phyloP scores from a whole-genome alignment of 2,329 filamentous ascomycete genomes.

The Aspergillus fructus region DNA sequence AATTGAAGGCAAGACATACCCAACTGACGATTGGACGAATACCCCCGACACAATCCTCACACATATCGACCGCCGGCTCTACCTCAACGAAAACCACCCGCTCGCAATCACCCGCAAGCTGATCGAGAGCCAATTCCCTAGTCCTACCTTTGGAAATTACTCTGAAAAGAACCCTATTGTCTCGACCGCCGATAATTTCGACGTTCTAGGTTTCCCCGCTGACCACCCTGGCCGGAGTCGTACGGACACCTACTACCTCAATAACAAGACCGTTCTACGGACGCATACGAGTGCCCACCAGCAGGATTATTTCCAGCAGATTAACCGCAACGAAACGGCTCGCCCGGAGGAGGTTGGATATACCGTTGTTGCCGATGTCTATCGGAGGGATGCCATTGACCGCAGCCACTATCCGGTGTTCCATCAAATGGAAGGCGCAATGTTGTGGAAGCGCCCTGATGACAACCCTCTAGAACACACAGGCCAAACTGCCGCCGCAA shows the following conservation, averaged over 20 bases:
- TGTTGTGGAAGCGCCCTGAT: slow-evolving; percentile 73
- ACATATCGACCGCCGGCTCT: slow-evolving; percentile 74
- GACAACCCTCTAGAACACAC: slow-evolving; percentile 32
- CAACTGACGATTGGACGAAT: slow-evolving; percentile 82
- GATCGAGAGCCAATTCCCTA: slow-evolving; percentile 84
- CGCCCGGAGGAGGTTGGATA: slow-evolving; percentile 63
- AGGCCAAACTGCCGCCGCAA: slow-evolving; percentile 54
- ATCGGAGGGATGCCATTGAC: slow-evolving; percentile 91
- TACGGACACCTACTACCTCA: slow-evolving; percentile 96
- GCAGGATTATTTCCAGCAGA: slow-evolving; percentile 74
- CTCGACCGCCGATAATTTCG: slow-evolving; percentile 84
- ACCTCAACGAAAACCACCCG: slow-evolving; percentile 87
- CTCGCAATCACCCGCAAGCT: slow-evolving; percentile 86
- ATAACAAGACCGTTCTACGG: slow-evolving; percentile 75
- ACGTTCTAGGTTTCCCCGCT: slow-evolving; percentile 85
- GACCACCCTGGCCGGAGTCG: slow-evolving; percentile 85
- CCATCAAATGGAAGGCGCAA: slow-evolving; percentile 96
- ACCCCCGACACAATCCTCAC: slow-evolving; percentile 71
- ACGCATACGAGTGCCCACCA: slow-evolving; percentile 97
- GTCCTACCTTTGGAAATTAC: slow-evolving; percentile 71
- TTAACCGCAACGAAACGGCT: slow-evolving; percentile 41
- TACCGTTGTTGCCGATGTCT: slow-evolving; percentile 91
- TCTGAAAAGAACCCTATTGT: slow-evolving; percentile 81
- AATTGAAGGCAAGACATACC: slow-evolving; percentile 64
- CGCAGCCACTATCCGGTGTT: slow-evolving; percentile 94